phyloP scores from a whole-genome alignment of 2,329 filamentous ascomycete genomes.

The Parastagonospora nodorum region DNA sequence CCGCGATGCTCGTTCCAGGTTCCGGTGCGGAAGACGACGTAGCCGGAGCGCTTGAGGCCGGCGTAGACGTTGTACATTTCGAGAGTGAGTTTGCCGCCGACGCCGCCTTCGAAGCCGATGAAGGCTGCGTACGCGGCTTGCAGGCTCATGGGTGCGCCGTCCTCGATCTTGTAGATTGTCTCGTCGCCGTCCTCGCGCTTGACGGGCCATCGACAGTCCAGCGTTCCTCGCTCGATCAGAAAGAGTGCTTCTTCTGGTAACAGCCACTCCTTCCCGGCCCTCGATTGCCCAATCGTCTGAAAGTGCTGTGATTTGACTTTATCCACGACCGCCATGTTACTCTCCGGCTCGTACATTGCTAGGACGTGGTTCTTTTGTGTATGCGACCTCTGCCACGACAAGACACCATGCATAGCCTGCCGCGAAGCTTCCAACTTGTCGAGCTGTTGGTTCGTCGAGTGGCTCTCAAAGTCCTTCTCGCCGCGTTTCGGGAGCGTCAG shows the following conservation, averaged over 20 bases:
- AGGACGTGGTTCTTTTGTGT: constrained; percentile 67
- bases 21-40: constrained; percentile 76
- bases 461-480: constrained; percentile 96
- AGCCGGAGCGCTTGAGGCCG: constrained; percentile 80
- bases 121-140: constrained; percentile 89
- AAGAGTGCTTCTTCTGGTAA: constrained; percentile 91
- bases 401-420: constrained; percentile 84
- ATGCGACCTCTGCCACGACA: constrained; percentile 78
- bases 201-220: constrained; percentile 85
- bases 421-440: constrained; percentile 79
- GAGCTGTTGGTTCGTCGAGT: constrained; percentile 83
- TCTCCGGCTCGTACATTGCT: constrained; percentile 74
- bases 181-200: constrained; percentile 38
- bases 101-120: constrained; percentile 68
- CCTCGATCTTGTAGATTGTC: constrained; percentile 51
- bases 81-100: constrained; percentile 61
- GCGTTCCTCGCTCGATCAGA: constrained; percentile 80
- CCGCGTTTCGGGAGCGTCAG: constrained; percentile 81
- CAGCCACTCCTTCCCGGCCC: constrained; percentile 69
- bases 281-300: constrained; percentile 71
- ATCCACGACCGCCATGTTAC: constrained; percentile 66
- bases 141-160: constrained; percentile 80
- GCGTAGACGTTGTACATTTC: constrained; percentile 89
- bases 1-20: constrained; percentile 46
- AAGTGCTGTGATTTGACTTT: constrained; percentile 74